A percentile compares a stretch with the other conserved stretches of the same genome.
These are phyloP conservation scores for Saksenaea oblongispora DNA, from an alignment of 371 early-diverging fungal genomes.

Conservation along the genomic window DNA sequence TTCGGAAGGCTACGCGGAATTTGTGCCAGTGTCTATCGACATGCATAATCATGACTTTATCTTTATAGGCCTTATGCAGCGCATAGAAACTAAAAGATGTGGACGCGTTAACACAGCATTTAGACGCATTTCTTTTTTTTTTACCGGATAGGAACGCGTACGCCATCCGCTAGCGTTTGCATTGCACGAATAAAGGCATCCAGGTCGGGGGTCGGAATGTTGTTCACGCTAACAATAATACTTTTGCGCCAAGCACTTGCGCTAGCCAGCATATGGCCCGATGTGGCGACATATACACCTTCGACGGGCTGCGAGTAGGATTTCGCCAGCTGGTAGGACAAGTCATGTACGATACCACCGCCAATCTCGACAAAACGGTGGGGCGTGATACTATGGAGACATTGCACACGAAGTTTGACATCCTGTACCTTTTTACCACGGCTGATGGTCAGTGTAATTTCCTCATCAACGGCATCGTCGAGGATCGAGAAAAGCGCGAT, in stretches of 20 bases:
- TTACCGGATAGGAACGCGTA: conserved; percentile 72
- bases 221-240: conserved; percentile 70
- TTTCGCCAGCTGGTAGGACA: conserved; percentile 85
- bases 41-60: conserved; percentile 75
- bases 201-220: conserved; percentile 74
- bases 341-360: conserved; percentile 80
- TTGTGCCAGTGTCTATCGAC: conserved; percentile 85
- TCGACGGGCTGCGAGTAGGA: conserved; percentile 70
- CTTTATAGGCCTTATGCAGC: conserved; percentile 69
- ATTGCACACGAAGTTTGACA: conserved; percentile 64
- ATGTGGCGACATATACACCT: conserved; percentile 81
- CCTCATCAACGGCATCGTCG: conserved; percentile 69
- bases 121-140: conserved; percentile 3
- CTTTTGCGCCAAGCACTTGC: conserved; percentile 68
- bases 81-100: conserved; percentile 56
- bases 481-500: conserved; percentile 64
- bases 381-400: conserved; percentile 79
- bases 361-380: conserved; percentile 79
- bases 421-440: conserved; percentile 65
- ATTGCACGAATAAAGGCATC: conserved; percentile 77
- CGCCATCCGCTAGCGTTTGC: conserved; percentile 71
- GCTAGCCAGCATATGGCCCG: conserved; percentile 69
- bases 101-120: too few species aligned
- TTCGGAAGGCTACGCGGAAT: conserved; percentile 73
- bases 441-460: conserved; percentile 61